phyloP scores from a whole-genome alignment of 2,329 filamentous ascomycete species.

The Sporothrix mexicana region DNA sequence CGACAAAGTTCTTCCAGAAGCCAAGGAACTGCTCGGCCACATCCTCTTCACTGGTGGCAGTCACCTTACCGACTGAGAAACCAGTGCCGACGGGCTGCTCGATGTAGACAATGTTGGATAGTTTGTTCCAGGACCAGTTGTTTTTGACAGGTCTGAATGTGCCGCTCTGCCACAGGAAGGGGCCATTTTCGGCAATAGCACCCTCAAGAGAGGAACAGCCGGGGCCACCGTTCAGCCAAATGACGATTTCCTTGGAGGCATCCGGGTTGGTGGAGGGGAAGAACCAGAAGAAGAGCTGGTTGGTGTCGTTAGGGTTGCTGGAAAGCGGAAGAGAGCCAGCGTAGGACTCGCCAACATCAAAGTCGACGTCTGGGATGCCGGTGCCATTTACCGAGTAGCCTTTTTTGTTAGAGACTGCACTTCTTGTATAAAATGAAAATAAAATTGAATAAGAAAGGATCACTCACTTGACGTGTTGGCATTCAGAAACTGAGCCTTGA shows the following conservation, averaged over 20 bases:
- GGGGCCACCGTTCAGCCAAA: constrained; percentile 67
- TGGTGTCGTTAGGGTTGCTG: constrained; percentile 49
- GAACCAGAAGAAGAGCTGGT: constrained; percentile 70
- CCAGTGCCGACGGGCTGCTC: constrained; percentile 73
- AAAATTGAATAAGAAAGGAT: background rate
- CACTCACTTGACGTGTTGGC: constrained; percentile 37
- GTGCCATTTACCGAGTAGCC: constrained; percentile 69
- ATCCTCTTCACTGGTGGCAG: constrained; percentile 69
- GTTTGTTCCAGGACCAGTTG: constrained; percentile 73
- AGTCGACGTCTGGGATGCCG: constrained; percentile 69
- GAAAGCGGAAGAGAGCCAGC: constrained; percentile 67
- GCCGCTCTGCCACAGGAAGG: constrained; percentile 73
- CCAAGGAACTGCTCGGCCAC: constrained; percentile 74
- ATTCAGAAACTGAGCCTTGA: constrained; percentile 34
- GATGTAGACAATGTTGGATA: constrained; percentile 79
- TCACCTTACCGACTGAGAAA: constrained; percentile 69
- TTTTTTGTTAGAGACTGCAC: constrained; percentile 40
- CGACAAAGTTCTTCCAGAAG: constrained; percentile 79
- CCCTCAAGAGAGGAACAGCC: constrained; percentile 68
- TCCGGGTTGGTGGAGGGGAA: constrained; percentile 61
- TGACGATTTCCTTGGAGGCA: constrained; percentile 63
- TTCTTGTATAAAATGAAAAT: background rate
- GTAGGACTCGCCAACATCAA: constrained; percentile 71
- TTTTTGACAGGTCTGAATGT: constrained; percentile 70
- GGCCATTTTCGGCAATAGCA: constrained; percentile 77